A percentile compares a stretch with the other conserved stretches of the same genome.
Conservation (phyloP, 176 grass and related monocot genomes). For the Avena eriantha region DNA sequence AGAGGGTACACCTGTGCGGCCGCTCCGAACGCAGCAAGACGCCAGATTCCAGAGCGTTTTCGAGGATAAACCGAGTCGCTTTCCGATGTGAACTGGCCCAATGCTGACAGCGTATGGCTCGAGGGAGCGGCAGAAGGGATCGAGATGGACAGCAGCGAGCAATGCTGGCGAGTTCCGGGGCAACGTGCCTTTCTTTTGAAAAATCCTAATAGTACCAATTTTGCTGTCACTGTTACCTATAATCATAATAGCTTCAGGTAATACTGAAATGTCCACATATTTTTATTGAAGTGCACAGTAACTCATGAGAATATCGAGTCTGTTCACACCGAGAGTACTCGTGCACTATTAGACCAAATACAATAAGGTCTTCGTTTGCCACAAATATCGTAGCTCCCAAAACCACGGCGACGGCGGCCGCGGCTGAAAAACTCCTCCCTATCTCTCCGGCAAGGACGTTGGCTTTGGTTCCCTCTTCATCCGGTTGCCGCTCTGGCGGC, state of each 20-base stretch:
- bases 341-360: constrained; percentile 21
- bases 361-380: no score
- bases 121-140: background rate
- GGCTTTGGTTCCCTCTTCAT: no score
- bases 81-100: background rate
- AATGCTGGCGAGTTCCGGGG: constrained; percentile 12
- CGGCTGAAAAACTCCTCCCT: no score
- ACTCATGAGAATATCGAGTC: background rate
- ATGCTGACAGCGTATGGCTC: constrained; percentile 15
- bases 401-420: no score
- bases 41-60: background rate
- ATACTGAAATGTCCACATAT: no score
- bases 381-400: no score
- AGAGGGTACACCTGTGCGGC: no score
- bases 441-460: no score
- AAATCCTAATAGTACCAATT: background rate
- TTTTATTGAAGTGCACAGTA: background rate
- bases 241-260: background rate
- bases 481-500: no score
- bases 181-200: constrained; percentile 7
- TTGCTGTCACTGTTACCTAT: background rate
- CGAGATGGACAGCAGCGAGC: background rate
- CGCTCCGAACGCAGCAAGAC: no score
- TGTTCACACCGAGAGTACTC: constrained; percentile 5
- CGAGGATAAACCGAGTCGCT: background rate